phyloP scores from a whole-genome alignment of 164 flowering plant species.

The Berberis thunbergii region DNA sequence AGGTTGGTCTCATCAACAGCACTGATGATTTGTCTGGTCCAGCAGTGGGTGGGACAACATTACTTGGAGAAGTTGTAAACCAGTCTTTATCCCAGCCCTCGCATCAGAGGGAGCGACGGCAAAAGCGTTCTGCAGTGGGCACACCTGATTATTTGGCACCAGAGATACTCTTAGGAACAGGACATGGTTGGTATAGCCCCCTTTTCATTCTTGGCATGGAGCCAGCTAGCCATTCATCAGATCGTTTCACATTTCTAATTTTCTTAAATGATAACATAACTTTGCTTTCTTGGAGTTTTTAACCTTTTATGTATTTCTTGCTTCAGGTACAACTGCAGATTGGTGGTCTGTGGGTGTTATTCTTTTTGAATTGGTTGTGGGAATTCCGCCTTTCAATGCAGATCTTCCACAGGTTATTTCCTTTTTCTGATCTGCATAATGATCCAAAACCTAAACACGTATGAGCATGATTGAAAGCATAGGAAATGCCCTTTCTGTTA shows the following conservation, averaged over 20 bases:
- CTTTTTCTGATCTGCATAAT: background rate
- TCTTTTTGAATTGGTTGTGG: slow-evolving; percentile 88
- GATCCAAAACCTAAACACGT: too few relatives aligned
- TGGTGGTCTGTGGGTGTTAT: slow-evolving; percentile 99
- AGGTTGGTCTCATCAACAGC: slow-evolving; percentile 99
- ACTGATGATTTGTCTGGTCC: slow-evolving; percentile 99
- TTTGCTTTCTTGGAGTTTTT: background rate
- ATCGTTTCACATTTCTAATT: too few relatives aligned
- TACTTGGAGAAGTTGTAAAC: slow-evolving; percentile 65
- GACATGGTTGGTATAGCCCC: slow-evolving; percentile 71
- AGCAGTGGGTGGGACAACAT: slow-evolving; percentile 78
- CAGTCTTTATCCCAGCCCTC: slow-evolving; percentile 39
- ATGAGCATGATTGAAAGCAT: too few relatives aligned
- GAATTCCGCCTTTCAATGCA: slow-evolving; percentile 98
- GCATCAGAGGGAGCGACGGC: slow-evolving; percentile 60
- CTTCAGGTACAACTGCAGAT: slow-evolving; percentile 88
- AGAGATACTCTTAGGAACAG: slow-evolving; percentile 96
- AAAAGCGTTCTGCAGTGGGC: slow-evolving; percentile 97
- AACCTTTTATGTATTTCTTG: slow-evolving; percentile 5
- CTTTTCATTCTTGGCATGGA: background rate
- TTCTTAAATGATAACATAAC: background rate
- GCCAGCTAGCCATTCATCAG: too few relatives aligned
- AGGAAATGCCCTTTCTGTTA: too few relatives aligned
- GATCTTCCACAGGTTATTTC: slow-evolving; percentile 96
- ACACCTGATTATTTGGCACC: slow-evolving; percentile 99